Conservation (phyloP, 345 rosid species). For the Hibiscus syriacus region DNA sequence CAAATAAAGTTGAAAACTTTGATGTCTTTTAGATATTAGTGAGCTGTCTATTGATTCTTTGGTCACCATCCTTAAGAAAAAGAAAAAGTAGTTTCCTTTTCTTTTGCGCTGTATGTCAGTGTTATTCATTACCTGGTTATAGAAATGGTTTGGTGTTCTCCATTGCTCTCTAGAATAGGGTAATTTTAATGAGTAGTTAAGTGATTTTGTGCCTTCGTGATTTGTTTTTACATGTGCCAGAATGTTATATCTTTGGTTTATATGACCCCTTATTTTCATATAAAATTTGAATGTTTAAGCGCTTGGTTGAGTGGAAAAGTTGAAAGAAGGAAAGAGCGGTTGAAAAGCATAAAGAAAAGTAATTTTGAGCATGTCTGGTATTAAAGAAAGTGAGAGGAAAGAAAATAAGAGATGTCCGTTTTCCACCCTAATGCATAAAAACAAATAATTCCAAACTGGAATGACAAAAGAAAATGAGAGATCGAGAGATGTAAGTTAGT, state of each 20-base stretch:
- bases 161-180: not conserved
- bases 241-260: not conserved
- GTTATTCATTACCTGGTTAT: not conserved
- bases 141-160: not conserved
- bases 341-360: too few species aligned
- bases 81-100: not conserved
- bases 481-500: too few species aligned
- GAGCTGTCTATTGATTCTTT: not conserved
- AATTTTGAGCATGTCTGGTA: too few species aligned
- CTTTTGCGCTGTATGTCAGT: not conserved
- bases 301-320: too few species aligned
- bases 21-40: too few species aligned
- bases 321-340: too few species aligned
- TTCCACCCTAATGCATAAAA: too few species aligned
- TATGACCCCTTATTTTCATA: not conserved
- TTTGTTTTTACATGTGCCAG: not conserved
- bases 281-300: not conserved
- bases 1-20: constrained; percentile 2
- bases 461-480: too few species aligned
- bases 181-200: not conserved
- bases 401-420: too few species aligned
- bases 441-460: too few species aligned
- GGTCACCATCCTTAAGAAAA: not conserved
- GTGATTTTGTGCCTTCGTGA: not conserved
- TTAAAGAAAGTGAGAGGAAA: too few species aligned